Evolutionary conservation across 192 early-diverging fungal genomes (phyloP), one percentile per base, ranked within the genome.

Genomic region (Spinellus fusiger): DNA sequence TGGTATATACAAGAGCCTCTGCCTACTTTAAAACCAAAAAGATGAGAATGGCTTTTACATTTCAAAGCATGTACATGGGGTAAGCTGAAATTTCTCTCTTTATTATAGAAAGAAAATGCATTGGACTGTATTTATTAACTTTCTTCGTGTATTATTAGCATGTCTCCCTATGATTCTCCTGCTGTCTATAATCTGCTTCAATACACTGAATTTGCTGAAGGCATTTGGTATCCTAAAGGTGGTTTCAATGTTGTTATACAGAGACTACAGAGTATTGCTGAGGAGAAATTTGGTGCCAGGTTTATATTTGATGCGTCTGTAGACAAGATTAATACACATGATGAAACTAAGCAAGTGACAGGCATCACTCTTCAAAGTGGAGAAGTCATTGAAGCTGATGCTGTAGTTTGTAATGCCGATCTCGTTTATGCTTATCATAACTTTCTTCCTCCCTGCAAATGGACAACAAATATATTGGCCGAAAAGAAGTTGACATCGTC

Each of bases 31-130:
- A 61, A 47, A 70, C 60, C n/a, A 77, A 79, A 49, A 76, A 83
- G 64, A 68, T 83, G 54, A 47, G 75, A 25, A 74, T 76, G 71
- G 80, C 80, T 0, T 79, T 84, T 58, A 81, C 80, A 8, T 83
- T 84, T 50, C 82, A 84, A 57, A 73, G 70, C 56, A 84, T 84
- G 82, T 84, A 84, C 58, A 83, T 84, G 82, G 80, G 82, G 72
- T 74, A 65, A 61, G 63, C 28, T 35, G 27, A 16, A 9, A 2
- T 49, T 4, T 28, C 4, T 50, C 10, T 35, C 12, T 59, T 20
- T 16, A 50, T 52, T 22, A 10, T n/a, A n/a, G n/a, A n/a, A n/a
- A 44, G 16, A 18, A 38, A 18, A 15, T 4, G 22, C 20, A 60
- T 44, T 26, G 23, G n/a, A n/a, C n/a, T n/a, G n/a, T n/a, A n/a